These are phyloP conservation scores for Hippophae rhamnoides DNA, from an alignment of 306 rosid genomes.

Conservation along the genomic window DNA sequence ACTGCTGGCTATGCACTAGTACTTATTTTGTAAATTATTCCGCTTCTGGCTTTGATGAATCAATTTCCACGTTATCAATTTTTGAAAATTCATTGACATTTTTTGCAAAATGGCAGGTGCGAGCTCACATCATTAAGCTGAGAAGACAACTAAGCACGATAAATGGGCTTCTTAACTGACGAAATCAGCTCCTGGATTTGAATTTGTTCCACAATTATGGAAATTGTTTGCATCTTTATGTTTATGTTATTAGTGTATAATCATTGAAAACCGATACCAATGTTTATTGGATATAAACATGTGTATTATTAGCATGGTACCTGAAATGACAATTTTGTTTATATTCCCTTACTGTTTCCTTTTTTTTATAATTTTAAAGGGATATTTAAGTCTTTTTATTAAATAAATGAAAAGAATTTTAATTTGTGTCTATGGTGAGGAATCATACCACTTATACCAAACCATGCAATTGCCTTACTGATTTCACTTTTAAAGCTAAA, in stretches of 20 bases:
- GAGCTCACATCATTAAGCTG: constrained; percentile 80
- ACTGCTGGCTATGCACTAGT: background rate
- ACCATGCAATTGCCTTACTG: too few species aligned
- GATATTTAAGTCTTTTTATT: too few species aligned
- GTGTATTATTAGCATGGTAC: background rate
- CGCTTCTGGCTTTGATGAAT: constrained; percentile 1
- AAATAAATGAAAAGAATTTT: too few species aligned
- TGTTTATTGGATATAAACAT: constrained; percentile 11
- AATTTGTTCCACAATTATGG: constrained; percentile 28
- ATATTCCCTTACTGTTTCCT: too few species aligned
- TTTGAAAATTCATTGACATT: constrained; percentile 13
- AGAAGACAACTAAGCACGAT: constrained; percentile 67
- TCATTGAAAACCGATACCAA: constrained; percentile 1
- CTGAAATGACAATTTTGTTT: too few species aligned
- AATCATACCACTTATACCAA: too few species aligned
- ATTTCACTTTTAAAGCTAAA: too few species aligned
- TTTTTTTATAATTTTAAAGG: too few species aligned
- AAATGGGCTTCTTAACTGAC: constrained; percentile 66
- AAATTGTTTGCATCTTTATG: background rate
- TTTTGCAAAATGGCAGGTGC: constrained; percentile 54
- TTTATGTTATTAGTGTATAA: constrained; percentile 15
- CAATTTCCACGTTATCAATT: background rate
- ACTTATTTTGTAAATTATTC: background rate
- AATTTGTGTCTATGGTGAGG: too few species aligned
- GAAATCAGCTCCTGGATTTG: constrained; percentile 63